Evolutionary conservation across 2,329 filamentous ascomycete species (phyloP), one percentile per base, ranked within the genome.

Genomic region (Diaporthe citri): DNA sequence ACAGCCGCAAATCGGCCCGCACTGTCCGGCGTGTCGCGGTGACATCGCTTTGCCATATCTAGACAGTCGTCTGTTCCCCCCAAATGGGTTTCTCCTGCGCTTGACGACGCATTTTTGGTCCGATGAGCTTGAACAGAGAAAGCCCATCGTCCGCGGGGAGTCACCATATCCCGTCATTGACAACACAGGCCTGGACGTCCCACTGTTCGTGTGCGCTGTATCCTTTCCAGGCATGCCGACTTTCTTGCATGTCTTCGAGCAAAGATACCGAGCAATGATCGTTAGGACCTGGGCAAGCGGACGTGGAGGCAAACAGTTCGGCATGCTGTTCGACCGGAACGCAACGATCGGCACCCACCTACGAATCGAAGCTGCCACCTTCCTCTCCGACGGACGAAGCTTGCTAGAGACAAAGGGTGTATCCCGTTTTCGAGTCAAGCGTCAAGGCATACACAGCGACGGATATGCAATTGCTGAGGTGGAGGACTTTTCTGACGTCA

Each of bases 191-290:
- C 86, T 91, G 25, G 89, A 92, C 48, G 89, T 93, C 5, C 90
- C 94, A 0, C 86, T 98, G 0, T 98, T 98, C 78, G 90, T 97
- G 43, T 97, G 94, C 83, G 95, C 95, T 0, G 84, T 97, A 12
- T 90, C 94, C 0, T 96, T 97, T 78, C 96, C 96, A 1, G 87
- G 89, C 2, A 95, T 96, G 90, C 95, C 93, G 0, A 96, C 94
- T 0, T 97, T 97, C 78, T 86, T 98, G 4, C 94, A 97, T 79
- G 90, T 98, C n/a, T 98, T 97, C 80, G 96, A 98, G 82, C 94
- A 94, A n/a, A 90, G 94, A 9, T 98, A 98, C 81, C 91, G 95
- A 10, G 87, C 97, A n/a, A 97, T 98, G 95, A 93, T 98, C 51
- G 90, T 93, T 62, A 90, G 95, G 48, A 93, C 91, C 0, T 86